Conservation (phyloP, 83 land plant species). For the Picea abies region DNA sequence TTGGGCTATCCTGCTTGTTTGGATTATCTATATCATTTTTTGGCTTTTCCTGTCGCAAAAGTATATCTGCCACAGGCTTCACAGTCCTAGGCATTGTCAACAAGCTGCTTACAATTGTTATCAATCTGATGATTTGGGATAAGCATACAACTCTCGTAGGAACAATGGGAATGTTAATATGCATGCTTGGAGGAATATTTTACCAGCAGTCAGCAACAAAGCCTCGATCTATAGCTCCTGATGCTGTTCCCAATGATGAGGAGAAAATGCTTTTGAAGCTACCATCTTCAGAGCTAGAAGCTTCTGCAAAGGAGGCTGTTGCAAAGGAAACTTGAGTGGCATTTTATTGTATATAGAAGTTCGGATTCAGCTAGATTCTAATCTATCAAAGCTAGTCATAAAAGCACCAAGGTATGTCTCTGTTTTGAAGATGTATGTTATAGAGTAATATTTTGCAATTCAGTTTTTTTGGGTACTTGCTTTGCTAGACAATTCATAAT, state of each 20-base stretch:
- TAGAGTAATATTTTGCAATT: background rate
- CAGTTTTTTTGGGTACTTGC: background rate
- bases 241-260: conserved; percentile 31
- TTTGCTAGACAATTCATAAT: background rate
- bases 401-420: too few species aligned
- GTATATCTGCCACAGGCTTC: conserved; percentile 58
- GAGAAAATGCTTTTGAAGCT: conserved; percentile 26
- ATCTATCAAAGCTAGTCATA: background rate
- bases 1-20: conserved; percentile 45
- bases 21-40: conserved; percentile 56
- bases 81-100: conserved; percentile 59
- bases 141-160: conserved; percentile 46
- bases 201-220: conserved; percentile 52
- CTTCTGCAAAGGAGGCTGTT: conserved; percentile 20
- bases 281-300: conserved; percentile 13
- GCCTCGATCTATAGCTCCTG: conserved; percentile 27
- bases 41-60: conserved; percentile 52
- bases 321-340: conserved; percentile 12
- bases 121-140: conserved; percentile 53
- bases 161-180: conserved; percentile 44
- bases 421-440: background rate
- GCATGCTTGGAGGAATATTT: conserved; percentile 47
- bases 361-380: background rate
- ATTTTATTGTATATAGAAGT: background rate
- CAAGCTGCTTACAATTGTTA: conserved; percentile 53